Evolutionary conservation across 2,329 filamentous ascomycete species (phyloP).

Genomic region (Cladosporium sp.): DNA sequence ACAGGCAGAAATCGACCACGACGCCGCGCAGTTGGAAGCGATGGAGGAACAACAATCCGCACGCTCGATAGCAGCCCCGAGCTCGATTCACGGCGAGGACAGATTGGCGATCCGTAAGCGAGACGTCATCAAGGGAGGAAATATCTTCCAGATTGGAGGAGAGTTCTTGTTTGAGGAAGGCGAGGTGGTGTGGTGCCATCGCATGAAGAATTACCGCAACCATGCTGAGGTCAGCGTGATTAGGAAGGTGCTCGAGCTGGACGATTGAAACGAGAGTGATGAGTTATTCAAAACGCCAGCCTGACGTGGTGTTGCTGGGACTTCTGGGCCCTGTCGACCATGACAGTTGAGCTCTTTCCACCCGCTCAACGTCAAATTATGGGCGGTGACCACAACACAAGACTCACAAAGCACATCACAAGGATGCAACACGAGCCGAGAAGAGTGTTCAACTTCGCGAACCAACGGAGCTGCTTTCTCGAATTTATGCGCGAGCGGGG

Average conservation of each 20-base stretch:
- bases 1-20: slow-evolving; percentile 2
- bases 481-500: too few species aligned
- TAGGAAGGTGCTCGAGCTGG: slow-evolving; percentile 34
- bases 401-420: too few species aligned
- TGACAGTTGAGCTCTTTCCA: too few species aligned
- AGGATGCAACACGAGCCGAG: too few species aligned
- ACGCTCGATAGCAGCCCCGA: background rate
- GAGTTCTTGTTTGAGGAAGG: slow-evolving; percentile 41
- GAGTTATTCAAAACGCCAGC: too few species aligned
- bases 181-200: slow-evolving; percentile 38
- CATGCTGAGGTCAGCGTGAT: slow-evolving; percentile 35
- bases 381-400: too few species aligned
- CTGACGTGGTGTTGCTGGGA: too few species aligned
- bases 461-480: too few species aligned
- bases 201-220: slow-evolving; percentile 36
- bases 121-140: slow-evolving; percentile 33
- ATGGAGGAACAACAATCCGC: background rate
- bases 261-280: slow-evolving; percentile 19
- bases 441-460: too few species aligned
- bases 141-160: slow-evolving; percentile 37
- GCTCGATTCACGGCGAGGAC: background rate
- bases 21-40: background rate
- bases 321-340: too few species aligned
- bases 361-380: too few species aligned
- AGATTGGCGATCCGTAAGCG: slow-evolving; percentile 25